These are phyloP conservation scores for Coccinonectria pachysandricola DNA, from an alignment of 2,329 filamentous ascomycete species.

Conservation along the genomic window DNA sequence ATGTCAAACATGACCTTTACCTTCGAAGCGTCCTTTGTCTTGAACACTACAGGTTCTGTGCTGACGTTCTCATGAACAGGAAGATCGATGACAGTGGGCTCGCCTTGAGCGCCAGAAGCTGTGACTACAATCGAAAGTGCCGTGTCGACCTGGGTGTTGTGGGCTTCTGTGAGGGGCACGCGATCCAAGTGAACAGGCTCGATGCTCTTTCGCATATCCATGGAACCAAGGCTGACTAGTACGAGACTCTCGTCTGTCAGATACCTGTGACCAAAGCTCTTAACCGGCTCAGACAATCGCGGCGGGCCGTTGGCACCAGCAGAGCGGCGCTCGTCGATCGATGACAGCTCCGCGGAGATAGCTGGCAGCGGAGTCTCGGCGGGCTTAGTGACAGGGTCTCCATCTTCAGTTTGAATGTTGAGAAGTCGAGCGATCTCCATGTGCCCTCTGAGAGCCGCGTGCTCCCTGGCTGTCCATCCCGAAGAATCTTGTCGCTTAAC, in stretches of 20 bases:
- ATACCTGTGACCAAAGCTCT: conserved; percentile 93
- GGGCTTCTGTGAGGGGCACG: conserved; percentile 78
- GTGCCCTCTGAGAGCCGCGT: conserved; percentile 83
- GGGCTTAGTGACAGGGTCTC: conserved; percentile 14
- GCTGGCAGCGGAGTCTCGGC: conserved; percentile 13
- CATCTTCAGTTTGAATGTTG: conserved; percentile 35
- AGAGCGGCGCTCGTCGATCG: conserved; percentile 50
- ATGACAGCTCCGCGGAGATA: conserved; percentile 41
- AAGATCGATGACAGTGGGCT: conserved; percentile 81
- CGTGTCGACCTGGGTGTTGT: conserved; percentile 88
- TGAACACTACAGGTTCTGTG: conserved; percentile 89
- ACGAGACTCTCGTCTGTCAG: conserved; percentile 82
- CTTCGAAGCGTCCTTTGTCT: conserved; percentile 62
- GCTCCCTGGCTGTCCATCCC: conserved; percentile 89
- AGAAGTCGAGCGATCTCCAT: conserved; percentile 67
- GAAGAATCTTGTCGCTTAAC: conserved; percentile 68
- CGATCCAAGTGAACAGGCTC: conserved; percentile 78
- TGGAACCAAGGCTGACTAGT: conserved; percentile 83
- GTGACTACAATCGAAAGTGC: conserved; percentile 86
- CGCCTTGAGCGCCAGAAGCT: conserved; percentile 73
- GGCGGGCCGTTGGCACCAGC: conserved; percentile 35
- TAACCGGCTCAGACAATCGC: conserved; percentile 65
- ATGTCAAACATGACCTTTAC: conserved; percentile 92
- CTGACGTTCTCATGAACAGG: conserved; percentile 89
- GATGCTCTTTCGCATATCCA: conserved; percentile 79